Evolutionary conservation across 192 early-diverging fungal genomes (phyloP).

Genomic region (Globomyces pollinis-pini): DNA sequence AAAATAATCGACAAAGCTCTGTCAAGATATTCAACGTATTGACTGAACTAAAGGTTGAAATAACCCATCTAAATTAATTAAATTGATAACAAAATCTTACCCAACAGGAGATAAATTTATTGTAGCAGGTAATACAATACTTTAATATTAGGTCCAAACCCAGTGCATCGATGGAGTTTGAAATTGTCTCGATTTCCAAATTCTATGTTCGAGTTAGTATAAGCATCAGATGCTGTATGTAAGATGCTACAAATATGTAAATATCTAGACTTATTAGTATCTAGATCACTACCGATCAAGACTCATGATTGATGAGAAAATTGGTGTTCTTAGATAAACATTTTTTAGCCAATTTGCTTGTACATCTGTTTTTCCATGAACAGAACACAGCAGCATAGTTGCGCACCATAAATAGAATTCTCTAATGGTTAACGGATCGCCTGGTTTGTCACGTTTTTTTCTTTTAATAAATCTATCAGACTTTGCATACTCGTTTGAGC

Average conservation of each 20-base stretch:
- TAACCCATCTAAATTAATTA: too few relatives aligned
- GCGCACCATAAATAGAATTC: background rate
- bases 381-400: background rate
- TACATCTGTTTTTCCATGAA: background rate
- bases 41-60: too few relatives aligned
- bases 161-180: too few relatives aligned
- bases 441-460: background rate
- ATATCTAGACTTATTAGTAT: too few relatives aligned
- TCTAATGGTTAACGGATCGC: background rate
- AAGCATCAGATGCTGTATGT: background rate
- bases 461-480: background rate
- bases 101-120: too few relatives aligned
- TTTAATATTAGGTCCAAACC: too few relatives aligned
- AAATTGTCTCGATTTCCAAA: background rate
- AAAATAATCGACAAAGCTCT: too few relatives aligned
- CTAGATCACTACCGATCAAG: too few relatives aligned
- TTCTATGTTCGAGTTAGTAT: background rate
- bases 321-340: background rate
- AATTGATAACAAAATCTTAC: too few relatives aligned
- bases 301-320: background rate
- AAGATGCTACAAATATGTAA: background rate
- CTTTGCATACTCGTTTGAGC: background rate
- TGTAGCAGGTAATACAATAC: too few relatives aligned
- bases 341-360: background rate
- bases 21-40: too few relatives aligned